phyloP scores from a whole-genome alignment of 1,139 yeast genomes.

The Yamadazyma sp. region DNA sequence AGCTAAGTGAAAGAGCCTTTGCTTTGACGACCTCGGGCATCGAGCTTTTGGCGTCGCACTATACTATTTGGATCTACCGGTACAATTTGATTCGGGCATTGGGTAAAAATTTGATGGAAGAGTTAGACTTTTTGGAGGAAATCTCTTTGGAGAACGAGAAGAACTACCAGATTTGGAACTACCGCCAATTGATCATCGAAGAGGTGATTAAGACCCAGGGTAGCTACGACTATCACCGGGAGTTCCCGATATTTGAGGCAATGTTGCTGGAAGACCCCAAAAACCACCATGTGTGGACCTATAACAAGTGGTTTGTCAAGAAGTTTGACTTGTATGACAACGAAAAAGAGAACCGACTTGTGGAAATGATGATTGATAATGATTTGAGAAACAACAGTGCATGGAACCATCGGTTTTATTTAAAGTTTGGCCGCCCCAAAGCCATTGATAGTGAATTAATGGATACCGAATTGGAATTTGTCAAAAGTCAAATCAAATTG shows the following conservation, averaged over 20 bases:
- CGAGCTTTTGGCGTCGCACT: slow-evolving; percentile 79
- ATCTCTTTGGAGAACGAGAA: slow-evolving; percentile 77
- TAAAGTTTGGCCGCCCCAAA: slow-evolving; percentile 33
- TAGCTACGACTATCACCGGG: slow-evolving; percentile 49
- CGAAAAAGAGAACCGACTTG: slow-evolving; percentile 53
- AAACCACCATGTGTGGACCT: slow-evolving; percentile 96
- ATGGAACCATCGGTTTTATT: slow-evolving; percentile 83
- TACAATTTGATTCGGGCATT: slow-evolving; percentile 51
- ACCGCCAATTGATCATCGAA: slow-evolving; percentile 63
- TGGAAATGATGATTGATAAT: slow-evolving; percentile 45
- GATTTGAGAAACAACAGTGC: slow-evolving; percentile 92
- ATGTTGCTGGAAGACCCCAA: slow-evolving; percentile 80
- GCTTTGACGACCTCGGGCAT: slow-evolving; percentile 65
- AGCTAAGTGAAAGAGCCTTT: slow-evolving; percentile 70
- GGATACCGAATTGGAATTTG: slow-evolving; percentile 37
- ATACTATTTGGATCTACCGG: slow-evolving; percentile 86
- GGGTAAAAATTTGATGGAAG: slow-evolving; percentile 41
- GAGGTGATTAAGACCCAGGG: slow-evolving; percentile 22
- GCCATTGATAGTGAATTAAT: slow-evolving; percentile 17
- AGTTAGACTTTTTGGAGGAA: slow-evolving; percentile 75
- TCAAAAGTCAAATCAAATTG: slow-evolving; percentile 42
- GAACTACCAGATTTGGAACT: slow-evolving; percentile 96
- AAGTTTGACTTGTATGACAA: slow-evolving; percentile 47
- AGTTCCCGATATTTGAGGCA: slow-evolving; percentile 58
- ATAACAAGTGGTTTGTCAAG: slow-evolving; percentile 75